These are phyloP conservation scores for Stephania japonica DNA, from an alignment of 164 flowering plant genomes.

Conservation along the genomic window DNA sequence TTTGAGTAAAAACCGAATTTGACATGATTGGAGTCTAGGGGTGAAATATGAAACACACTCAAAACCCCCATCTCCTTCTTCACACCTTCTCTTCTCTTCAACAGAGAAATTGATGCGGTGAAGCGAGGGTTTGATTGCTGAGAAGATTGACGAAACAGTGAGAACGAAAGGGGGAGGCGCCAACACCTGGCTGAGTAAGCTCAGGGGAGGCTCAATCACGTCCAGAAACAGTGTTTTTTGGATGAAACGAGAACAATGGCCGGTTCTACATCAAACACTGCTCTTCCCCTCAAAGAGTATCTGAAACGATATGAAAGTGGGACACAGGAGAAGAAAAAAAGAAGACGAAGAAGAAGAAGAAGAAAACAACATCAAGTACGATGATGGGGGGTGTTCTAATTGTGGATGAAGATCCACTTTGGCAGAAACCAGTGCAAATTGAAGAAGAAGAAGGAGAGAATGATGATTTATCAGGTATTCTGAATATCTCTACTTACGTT, in stretches of 20 bases:
- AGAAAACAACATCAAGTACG: constrained; percentile 23
- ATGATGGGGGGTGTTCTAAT: constrained; percentile 37
- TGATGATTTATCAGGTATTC: constrained; percentile 60
- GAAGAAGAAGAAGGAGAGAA: constrained; percentile 58
- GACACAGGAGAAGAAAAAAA: constrained; percentile 23
- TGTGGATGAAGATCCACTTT: constrained; percentile 85
- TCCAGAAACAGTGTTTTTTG: background rate
- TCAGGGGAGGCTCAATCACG: no score
- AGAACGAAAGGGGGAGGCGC: no score
- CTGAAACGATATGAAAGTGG: constrained; percentile 55
- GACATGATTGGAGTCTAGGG: no score
- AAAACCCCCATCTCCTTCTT: no score
- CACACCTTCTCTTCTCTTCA: no score
- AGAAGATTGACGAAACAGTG: no score
- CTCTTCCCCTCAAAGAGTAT: constrained; percentile 51
- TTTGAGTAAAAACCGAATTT: no score
- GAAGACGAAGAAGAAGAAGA: constrained; percentile 48
- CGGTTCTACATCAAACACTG: constrained; percentile 23
- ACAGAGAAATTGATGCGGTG: no score
- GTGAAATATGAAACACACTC: no score
- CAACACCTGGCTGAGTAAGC: no score
- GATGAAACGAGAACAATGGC: constrained; percentile 22
- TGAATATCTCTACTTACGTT: background rate
- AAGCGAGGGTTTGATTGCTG: no score
- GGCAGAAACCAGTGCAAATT: constrained; percentile 62